Percentiles rank a stretch among this genome's conserved stretches.
Evolutionary conservation across 495 filamentous ascomycete genomes (phyloP).

Genomic region (Aspergillus olivimuriae): DNA sequence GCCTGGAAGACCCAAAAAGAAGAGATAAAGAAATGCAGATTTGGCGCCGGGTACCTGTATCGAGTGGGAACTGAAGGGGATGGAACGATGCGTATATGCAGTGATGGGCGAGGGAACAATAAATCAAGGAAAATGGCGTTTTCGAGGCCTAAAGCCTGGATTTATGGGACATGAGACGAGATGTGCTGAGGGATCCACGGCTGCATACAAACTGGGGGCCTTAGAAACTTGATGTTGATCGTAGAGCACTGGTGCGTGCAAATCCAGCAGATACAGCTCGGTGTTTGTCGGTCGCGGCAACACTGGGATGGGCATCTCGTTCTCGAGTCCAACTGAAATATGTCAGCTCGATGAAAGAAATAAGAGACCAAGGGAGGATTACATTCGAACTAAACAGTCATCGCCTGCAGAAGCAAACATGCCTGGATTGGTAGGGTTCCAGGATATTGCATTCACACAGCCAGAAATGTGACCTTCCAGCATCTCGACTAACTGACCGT

Average conservation of each 20-base stretch:
- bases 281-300: slow-evolving; percentile 18
- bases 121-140: background rate
- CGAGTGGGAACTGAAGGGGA: slow-evolving; percentile 12
- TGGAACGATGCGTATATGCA: slow-evolving; percentile 17
- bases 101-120: background rate
- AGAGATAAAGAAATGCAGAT: too few species aligned
- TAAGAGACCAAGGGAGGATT: slow-evolving; percentile 12
- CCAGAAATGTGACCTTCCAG: slow-evolving; percentile 68
- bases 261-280: slow-evolving; percentile 24
- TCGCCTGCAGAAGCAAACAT: slow-evolving; percentile 93
- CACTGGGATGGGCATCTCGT: slow-evolving; percentile 17
- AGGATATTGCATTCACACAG: slow-evolving; percentile 83
- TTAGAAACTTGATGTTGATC: slow-evolving; percentile 34
- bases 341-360: slow-evolving; percentile 16
- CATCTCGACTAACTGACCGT: slow-evolving; percentile 64
- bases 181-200: too few species aligned
- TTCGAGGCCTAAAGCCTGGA: background rate
- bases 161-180: slow-evolving; percentile 5
- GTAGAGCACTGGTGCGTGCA: slow-evolving; percentile 37
- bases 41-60: slow-evolving; percentile 29
- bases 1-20: slow-evolving; percentile 20
- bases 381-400: slow-evolving; percentile 83
- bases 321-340: slow-evolving; percentile 35
- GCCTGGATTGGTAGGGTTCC: slow-evolving; percentile 76
- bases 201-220: slow-evolving; percentile 2